Percentiles rank a stretch among this genome's conserved stretches.
These are phyloP conservation scores for Neopestalotiopsis sp. DNA, from an alignment of 2,329 filamentous ascomycete genomes.

Conservation along the genomic window DNA sequence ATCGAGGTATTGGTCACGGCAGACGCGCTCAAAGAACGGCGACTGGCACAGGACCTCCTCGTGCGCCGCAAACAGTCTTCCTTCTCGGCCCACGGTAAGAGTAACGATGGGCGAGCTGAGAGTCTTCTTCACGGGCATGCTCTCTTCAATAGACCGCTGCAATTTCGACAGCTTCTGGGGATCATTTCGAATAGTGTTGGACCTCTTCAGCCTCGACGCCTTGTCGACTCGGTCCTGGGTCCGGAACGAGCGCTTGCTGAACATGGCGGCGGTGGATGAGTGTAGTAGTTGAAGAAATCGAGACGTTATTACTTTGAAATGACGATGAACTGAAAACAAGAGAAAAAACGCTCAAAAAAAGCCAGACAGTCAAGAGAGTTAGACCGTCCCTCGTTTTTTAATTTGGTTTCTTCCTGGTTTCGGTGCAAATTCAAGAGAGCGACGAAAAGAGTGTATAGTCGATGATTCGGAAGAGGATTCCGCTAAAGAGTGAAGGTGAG, in stretches of 20 bases:
- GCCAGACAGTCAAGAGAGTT: constrained; percentile 19
- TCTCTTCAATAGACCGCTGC: constrained; percentile 75
- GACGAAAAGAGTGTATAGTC: constrained; percentile 57
- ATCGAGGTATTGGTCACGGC: constrained; percentile 76
- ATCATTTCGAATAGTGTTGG: constrained; percentile 63
- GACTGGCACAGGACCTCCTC: constrained; percentile 89
- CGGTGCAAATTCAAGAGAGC: constrained; percentile 47
- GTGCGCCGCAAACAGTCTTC: constrained; percentile 91
- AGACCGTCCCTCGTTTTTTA: constrained; percentile 14
- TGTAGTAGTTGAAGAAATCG: constrained; percentile 36
- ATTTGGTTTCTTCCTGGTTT: constrained; percentile 22
- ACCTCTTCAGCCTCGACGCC: constrained; percentile 82
- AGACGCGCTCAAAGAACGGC: constrained; percentile 78
- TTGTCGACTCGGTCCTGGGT: constrained; percentile 88
- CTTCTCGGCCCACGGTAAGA: constrained; percentile 81
- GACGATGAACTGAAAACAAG: constrained; percentile 31
- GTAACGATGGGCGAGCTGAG: constrained; percentile 78
- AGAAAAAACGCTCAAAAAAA: constrained; percentile 39
- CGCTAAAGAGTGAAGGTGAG: constrained; percentile 20
- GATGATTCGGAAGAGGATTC: constrained; percentile 13
- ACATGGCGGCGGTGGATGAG: constrained; percentile 66
- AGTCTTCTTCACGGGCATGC: constrained; percentile 42
- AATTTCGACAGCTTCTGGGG: constrained; percentile 82
- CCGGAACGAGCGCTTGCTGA: constrained; percentile 83
- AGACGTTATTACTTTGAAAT: constrained; percentile 34